Base-by-base conservation (phyloP, 2,329 filamentous ascomycete genomes). In the Aspergillus sp. region DNA sequence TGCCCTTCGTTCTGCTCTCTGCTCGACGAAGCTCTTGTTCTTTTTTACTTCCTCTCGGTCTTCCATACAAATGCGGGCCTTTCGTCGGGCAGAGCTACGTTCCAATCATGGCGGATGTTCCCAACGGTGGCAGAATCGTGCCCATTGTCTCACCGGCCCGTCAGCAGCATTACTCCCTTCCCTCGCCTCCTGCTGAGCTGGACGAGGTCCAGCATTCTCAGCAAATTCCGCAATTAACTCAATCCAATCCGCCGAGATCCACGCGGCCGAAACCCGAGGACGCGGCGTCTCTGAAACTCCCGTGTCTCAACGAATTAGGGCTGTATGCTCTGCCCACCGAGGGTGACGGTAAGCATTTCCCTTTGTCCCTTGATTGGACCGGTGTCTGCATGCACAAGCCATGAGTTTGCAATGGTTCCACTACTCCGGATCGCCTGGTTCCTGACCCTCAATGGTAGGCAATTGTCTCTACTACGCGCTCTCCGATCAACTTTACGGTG, bases 381-480 rank as follows among this genome's bases (percentile, higher is more conserved):
- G 16, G 14, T 42, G 36, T n/a, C 36, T 42, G 36, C 36, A 42
- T 42, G 36, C 16, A 7, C 14, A 16, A 42, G 16, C 36, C 36
- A 42, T 42, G 36, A 12, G 66, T 59, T 65, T 55, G 56, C 20
- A 29, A 50, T 24, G 20, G 16, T 20, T 32, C 10, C 5, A 53
- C 39, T 39, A 31, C 31, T 29, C 26, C 7, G 26, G 26, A 29
- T 29, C 26, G 26, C 7, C 7, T 29, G 26, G 26, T 50, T 45
- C 14, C 20, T 72, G 60, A 72, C 68, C 63, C 60, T 63, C 60
- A 10, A 55, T 20, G 52, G 39, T 58, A 89, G 87, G 87, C 66
- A 89, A 89, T 77, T 90, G 87, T 73, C 82, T 90, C 42, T 90
- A 89, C 77, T 85, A 87, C 73, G 86, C 86, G 62, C 79, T 89